These are phyloP conservation scores for Actinidia chinensis DNA, from an alignment of 179 eudicot species.

Conservation along the genomic window DNA sequence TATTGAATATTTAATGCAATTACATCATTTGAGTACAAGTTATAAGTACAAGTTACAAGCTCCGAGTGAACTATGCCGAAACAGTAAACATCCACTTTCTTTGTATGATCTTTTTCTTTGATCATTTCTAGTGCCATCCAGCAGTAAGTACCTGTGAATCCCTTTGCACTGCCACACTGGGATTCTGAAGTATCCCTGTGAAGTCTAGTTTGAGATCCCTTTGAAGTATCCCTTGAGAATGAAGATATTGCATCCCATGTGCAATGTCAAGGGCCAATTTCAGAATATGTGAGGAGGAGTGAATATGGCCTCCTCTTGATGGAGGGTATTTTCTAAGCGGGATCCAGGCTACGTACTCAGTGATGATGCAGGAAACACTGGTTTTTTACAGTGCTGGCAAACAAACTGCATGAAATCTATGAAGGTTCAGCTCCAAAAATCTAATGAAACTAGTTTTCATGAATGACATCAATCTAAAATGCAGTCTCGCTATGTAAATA, in stretches of 20 bases:
- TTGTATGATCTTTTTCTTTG: conserved; percentile 78
- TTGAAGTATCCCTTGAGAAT: conserved; percentile 90
- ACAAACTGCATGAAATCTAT: no score
- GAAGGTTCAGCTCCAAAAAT: no score
- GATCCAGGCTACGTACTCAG: no score
- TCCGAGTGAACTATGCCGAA: conserved; percentile 97
- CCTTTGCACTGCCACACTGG: conserved; percentile 85
- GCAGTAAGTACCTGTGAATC: conserved; percentile 91
- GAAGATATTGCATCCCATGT: conserved; percentile 94
- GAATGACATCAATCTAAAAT: no score
- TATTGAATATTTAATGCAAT: no score
- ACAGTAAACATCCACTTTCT: conserved; percentile 96
- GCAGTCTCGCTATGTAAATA: no score
- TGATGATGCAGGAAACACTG: no score
- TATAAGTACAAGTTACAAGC: no score
- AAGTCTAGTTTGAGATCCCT: conserved; percentile 94
- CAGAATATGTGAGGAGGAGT: conserved; percentile 60
- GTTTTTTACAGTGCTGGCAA: no score
- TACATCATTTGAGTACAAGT: no score
- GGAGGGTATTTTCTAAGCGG: no score
- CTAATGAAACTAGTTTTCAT: no score
- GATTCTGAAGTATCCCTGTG: conserved; percentile 93
- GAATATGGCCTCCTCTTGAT: conserved; percentile 93
- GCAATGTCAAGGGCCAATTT: conserved; percentile 87
- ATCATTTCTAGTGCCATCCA: conserved; percentile 99